A percentile compares a stretch with the other conserved stretches of the same genome.
Conservation (phyloP, 73 alveolate species). For the Symbiodinium pilosum region DNA sequence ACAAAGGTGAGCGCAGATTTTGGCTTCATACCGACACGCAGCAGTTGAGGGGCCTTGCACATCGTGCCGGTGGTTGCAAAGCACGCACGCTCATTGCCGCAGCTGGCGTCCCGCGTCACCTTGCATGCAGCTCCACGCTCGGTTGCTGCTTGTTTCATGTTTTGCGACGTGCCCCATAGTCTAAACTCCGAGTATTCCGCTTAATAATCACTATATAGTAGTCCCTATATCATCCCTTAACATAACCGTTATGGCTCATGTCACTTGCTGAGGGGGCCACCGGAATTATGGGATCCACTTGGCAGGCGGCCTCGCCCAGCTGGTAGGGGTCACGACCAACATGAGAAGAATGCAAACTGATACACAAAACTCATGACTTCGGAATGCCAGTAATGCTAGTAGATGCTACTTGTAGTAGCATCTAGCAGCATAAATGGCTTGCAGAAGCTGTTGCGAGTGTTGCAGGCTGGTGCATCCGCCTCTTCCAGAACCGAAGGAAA, state of each 20-base stretch:
- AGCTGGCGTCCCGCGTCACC: not conserved
- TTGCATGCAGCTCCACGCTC: not conserved
- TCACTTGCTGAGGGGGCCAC: not conserved
- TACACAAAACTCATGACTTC: too few species aligned
- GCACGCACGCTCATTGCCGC: slow-evolving; percentile 58
- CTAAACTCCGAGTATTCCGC: not conserved
- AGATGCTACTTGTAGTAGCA: not conserved
- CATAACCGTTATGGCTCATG: too few species aligned
- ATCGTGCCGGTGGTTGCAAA: not conserved
- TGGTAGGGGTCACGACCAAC: not conserved
- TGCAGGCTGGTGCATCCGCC: not conserved
- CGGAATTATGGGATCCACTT: not conserved
- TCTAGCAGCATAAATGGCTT: not conserved
- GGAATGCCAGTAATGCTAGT: not conserved
- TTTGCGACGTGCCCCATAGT: too few species aligned
- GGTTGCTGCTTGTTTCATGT: not conserved
- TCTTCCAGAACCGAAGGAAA: slow-evolving; percentile 42
- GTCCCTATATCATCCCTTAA: too few species aligned
- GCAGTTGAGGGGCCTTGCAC: slow-evolving; percentile 19
- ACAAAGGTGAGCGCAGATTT: too few species aligned
- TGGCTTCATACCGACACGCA: too few species aligned
- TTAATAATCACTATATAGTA: too few species aligned
- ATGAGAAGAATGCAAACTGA: too few species aligned
- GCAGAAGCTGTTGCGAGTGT: not conserved
- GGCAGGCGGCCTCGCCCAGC: not conserved